Base-by-base conservation (phyloP, 441 rosid species). In the Adansonia gregorii region DNA sequence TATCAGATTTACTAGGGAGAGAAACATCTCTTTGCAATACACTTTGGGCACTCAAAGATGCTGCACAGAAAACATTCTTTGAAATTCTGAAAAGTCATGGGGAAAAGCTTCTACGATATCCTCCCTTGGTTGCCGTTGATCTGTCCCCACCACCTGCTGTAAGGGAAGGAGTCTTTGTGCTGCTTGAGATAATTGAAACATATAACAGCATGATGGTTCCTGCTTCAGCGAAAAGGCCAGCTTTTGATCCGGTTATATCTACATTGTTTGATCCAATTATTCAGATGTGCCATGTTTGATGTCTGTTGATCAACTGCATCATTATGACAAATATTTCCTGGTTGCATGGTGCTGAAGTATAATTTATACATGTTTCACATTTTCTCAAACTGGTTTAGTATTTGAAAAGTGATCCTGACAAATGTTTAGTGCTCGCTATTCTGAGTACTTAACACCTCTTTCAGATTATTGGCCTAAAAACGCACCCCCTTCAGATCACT, bases 111-210 rank as follows among this genome's bases (percentile, higher is more conserved):
- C 80, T 96, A 77, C 94, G 93, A 8, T 94, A 94, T 86, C 97
- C 98, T 82, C 98, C 99, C 35, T 98, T 94, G 72, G 94, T 96
- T 72, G 88, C 98, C 17, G 83, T 82, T 76, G 98, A 96, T 87
- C 98, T 96, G 58, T 91, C 98, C 76, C 98, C 99, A 0, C 98
- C 99, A 69, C 86, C 93, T 43, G 98, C 97, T 60, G 97, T 96
- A 77, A 88, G 92, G 82, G 99, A 94, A 82, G 99, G 97, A 84
- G 91, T 94, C 77, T 87, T 95, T 83, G 80, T 96, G 72, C 88
- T 94, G 76, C 97, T 96, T 67, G 98, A 96, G 82, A 90, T 94
- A 79, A 96, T 92, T 77, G 94, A 91, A 78, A 96, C 87, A 66
- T 87, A 91, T 75, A 88, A 87, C 80, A 86, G 98, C 89, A 92